These are phyloP conservation scores for Penicillium sp. DNA, from an alignment of 2,329 filamentous ascomycete genomes.

Conservation along the genomic window DNA sequence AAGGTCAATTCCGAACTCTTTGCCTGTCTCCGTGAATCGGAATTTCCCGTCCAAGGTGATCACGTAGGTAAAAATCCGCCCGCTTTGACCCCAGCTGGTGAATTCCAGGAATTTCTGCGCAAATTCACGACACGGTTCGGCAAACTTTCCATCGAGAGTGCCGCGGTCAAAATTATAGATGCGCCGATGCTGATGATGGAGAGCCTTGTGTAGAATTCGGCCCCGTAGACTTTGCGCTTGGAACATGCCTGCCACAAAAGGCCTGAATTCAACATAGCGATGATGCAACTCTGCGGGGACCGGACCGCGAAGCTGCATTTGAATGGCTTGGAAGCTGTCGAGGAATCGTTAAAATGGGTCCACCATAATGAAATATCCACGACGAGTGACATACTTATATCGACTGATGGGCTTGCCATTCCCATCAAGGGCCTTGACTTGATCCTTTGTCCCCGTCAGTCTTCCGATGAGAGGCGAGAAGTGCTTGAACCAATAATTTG, in stretches of 20 bases:
- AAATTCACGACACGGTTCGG: conserved; percentile 66
- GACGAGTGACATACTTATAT: conserved; percentile 67
- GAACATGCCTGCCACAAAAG: conserved; percentile 89
- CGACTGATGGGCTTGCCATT: conserved; percentile 60
- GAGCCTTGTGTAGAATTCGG: conserved; percentile 74
- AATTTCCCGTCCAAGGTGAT: conserved; percentile 82
- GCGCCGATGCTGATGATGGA: conserved; percentile 85
- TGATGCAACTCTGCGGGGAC: conserved; percentile 81
- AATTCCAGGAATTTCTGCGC: conserved; percentile 80
- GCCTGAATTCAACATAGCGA: conserved; percentile 88
- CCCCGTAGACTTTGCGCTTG: conserved; percentile 74
- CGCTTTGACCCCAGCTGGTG: conserved; percentile 80
- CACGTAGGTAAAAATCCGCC: conserved; percentile 87
- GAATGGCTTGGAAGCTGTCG: conserved; percentile 81
- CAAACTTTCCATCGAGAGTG: conserved; percentile 70
- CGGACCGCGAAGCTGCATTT: conserved; percentile 83
- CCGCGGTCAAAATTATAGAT: conserved; percentile 84
- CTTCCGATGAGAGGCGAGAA: conserved; percentile 87
- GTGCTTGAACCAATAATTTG: conserved; percentile 75
- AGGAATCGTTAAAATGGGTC: not conserved
- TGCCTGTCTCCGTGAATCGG: conserved; percentile 92
- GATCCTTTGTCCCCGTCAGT: conserved; percentile 70
- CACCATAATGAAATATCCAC: not conserved
- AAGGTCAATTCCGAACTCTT: conserved; percentile 91
- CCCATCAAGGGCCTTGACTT: conserved; percentile 54